Conservation (phyloP, 192 early-diverging fungal species). For the Mortierella alpina region DNA sequence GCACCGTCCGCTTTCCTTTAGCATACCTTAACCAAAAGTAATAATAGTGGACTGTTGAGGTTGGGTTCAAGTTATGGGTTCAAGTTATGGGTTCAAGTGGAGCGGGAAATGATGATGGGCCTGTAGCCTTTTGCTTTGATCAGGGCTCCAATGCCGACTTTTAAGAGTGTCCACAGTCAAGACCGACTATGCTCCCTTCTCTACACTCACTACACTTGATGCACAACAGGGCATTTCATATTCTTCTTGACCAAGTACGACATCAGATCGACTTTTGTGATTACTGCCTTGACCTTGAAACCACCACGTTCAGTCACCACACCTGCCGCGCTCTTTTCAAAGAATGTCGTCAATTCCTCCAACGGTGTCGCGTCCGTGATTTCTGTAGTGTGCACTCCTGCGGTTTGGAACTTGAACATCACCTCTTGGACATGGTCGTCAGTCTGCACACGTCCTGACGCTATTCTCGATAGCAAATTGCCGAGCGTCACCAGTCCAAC, state of each 20-base stretch:
- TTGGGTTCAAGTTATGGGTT: too few species aligned
- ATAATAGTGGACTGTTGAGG: too few species aligned
- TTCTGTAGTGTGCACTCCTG: slow-evolving; percentile 81
- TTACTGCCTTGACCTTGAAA: slow-evolving; percentile 77
- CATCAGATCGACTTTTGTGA: slow-evolving; percentile 96
- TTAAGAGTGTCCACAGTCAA: too few species aligned
- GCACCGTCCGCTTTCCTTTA: too few species aligned
- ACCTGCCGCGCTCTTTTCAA: slow-evolving; percentile 91
- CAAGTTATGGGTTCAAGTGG: too few species aligned
- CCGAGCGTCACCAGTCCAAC: slow-evolving; percentile 92
- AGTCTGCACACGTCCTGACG: slow-evolving; percentile 72
- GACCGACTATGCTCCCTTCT: too few species aligned
- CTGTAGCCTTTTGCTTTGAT: too few species aligned
- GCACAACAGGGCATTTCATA: too few species aligned
- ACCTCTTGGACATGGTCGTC: slow-evolving; percentile 74
- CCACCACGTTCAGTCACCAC: slow-evolving; percentile 84
- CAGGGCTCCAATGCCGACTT: too few species aligned
- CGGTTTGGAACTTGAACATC: slow-evolving; percentile 81
- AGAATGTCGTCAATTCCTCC: slow-evolving; percentile 86
- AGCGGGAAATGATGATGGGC: too few species aligned
- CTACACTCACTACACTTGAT: too few species aligned
- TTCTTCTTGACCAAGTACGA: slow-evolving; percentile 76
- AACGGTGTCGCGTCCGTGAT: slow-evolving; percentile 89
- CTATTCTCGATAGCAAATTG: slow-evolving; percentile 85
- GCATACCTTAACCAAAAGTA: too few species aligned